Base-by-base conservation (phyloP, 495 filamentous ascomycete species). In the Penicillium taxi region DNA sequence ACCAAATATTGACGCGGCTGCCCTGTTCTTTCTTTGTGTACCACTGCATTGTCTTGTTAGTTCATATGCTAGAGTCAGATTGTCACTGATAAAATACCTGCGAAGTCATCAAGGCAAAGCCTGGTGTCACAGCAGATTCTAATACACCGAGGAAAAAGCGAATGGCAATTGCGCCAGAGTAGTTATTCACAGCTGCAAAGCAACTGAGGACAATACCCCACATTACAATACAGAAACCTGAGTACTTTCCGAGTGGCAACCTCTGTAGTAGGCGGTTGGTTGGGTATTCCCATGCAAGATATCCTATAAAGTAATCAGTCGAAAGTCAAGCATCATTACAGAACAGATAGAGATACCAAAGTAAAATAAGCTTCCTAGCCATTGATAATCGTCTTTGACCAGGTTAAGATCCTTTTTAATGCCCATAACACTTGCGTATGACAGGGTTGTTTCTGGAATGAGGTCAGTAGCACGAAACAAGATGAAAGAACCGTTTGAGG, bases 231-330 rank as follows among this genome's bases (percentile, higher is more conserved):
- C 70, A 75, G 18, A 66, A 58, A 0, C 67, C 68, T 1, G 74
- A 73, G 42, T 77, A 80, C 44, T 78, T 80, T 4, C 72, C 75
- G 7, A 80, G 47, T 3, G 76, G 77, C 1, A 79, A 50, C 2
- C 66, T 65, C 44, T 79, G 74, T 9, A 80, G 67, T 6, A 82
- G 66, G 21, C 70, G 64, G 32, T 72, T 77, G 19, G 76, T 78
- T 1, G 75, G 76, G 48, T 77, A 81, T 47, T 81, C 77, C 66
- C 70, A 78, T 7, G 68, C 66, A n/a, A 81, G 65, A 46, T 80
- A 81, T 7, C 77, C 68, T 70, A 34, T 26, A 11, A 28, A 12
- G 13, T 5, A 9, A 9, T 39, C 20, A 32, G 37, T 17, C 12
- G 20, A 21, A 16, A 32, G 9, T 14, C 18, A 25, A 23, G 9